Conservation (phyloP, 805 yeast genomes). For the Candida fluviatilis region DNA sequence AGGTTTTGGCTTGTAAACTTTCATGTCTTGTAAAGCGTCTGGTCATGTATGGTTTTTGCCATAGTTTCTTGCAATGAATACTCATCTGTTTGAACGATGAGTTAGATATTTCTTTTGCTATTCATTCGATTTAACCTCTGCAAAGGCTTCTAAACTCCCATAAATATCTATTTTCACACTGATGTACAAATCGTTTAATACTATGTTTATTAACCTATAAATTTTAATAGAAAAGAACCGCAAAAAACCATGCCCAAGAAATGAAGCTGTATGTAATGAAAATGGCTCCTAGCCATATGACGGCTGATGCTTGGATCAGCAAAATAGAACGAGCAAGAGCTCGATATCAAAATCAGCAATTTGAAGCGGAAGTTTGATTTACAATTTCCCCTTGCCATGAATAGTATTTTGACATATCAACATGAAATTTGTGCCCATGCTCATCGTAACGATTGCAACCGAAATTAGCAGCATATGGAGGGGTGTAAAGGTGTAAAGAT, state of each 20-base stretch:
- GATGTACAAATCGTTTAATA: too few species aligned
- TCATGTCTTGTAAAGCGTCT: too few species aligned
- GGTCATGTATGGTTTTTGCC: too few species aligned
- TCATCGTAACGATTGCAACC: conserved; percentile 51
- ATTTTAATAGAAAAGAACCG: neutral
- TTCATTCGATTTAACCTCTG: too few species aligned
- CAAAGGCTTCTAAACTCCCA: too few species aligned
- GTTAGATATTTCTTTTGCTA: too few species aligned
- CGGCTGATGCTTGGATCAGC: too few species aligned
- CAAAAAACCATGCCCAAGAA: neutral
- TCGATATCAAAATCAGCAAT: conserved; percentile 12
- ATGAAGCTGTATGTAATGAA: neutral
- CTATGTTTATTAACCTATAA: neutral
- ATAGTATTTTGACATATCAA: conserved; percentile 55
- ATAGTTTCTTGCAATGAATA: too few species aligned
- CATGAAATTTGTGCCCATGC: conserved; percentile 49
- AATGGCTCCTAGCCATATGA: neutral
- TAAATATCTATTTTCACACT: too few species aligned
- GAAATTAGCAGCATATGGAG: conserved; percentile 65
- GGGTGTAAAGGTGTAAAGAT: conserved; percentile 69
- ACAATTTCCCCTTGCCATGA: conserved; percentile 54
- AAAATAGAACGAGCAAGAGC: too few species aligned
- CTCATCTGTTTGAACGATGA: neutral
- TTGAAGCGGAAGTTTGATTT: conserved; percentile 18
- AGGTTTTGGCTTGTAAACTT: too few species aligned